A percentile compares a stretch with the other conserved stretches of the same genome.
phyloP scores from a whole-genome alignment of 177 flowering plant genomes.

The Vitis hybrid region DNA sequence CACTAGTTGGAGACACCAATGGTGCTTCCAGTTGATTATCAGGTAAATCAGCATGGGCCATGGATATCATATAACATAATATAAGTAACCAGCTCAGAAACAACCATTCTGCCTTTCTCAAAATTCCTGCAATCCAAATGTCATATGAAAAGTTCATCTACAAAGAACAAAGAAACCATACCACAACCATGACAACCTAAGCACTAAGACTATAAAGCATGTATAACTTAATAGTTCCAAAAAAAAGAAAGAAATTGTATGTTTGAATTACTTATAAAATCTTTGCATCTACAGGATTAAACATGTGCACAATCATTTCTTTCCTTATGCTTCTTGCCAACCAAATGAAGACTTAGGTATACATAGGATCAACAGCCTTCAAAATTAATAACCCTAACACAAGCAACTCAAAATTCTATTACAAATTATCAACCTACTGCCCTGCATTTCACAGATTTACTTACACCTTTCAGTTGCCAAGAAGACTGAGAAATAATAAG shows the following conservation, averaged over 20 bases:
- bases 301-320: too few species aligned
- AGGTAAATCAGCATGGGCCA: conserved; percentile 30
- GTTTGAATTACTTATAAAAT: too few species aligned
- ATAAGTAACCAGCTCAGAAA: conserved; percentile 35
- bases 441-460: conserved; percentile 8
- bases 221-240: too few species aligned
- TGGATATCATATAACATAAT: conserved; percentile 26
- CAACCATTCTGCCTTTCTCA: conserved; percentile 16
- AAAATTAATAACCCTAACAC: conserved; percentile 3
- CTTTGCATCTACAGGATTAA: too few species aligned
- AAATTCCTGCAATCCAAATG: conserved; percentile 36
- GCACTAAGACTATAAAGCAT: background rate
- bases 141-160: background rate
- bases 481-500: too few species aligned
- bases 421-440: conserved; percentile 6
- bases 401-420: background rate
- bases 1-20: conserved; percentile 23
- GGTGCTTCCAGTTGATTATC: conserved; percentile 24
- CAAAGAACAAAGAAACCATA: background rate
- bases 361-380: too few species aligned
- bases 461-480: background rate
- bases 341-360: too few species aligned
- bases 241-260: too few species aligned
- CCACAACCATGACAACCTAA: background rate
- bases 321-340: too few species aligned